Conservation (phyloP, 2,329 filamentous ascomycete genomes). For the Fulvia fulva region DNA sequence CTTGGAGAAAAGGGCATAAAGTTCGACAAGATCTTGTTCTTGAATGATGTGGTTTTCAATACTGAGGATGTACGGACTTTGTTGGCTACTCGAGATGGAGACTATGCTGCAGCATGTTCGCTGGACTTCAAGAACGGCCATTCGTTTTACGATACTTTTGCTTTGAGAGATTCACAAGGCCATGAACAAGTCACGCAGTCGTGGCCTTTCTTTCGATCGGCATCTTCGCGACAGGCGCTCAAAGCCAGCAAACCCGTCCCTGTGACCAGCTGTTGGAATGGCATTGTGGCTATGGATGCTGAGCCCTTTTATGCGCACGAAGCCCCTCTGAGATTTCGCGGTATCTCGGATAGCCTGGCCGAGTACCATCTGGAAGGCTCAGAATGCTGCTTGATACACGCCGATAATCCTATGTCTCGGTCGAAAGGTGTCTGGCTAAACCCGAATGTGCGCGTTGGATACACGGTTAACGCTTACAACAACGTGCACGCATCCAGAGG, state of each 20-base stretch:
- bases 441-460: slow-evolving; percentile 65
- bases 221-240: slow-evolving; percentile 52
- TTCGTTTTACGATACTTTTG: slow-evolving; percentile 60
- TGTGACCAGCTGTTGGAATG: slow-evolving; percentile 67
- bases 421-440: slow-evolving; percentile 62
- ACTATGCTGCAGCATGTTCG: slow-evolving; percentile 60
- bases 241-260: slow-evolving; percentile 52
- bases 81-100: slow-evolving; percentile 54
- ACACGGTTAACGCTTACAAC: slow-evolving; percentile 53
- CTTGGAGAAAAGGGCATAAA: slow-evolving; percentile 47
- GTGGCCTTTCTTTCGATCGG: slow-evolving; percentile 58
- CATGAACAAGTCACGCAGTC: slow-evolving; percentile 50
- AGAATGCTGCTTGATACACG: slow-evolving; percentile 74
- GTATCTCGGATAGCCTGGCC: slow-evolving; percentile 58
- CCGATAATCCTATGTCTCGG: slow-evolving; percentile 59
- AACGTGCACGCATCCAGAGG: slow-evolving; percentile 39
- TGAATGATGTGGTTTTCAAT: slow-evolving; percentile 62
- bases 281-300: slow-evolving; percentile 46
- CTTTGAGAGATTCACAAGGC: slow-evolving; percentile 53
- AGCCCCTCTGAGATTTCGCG: slow-evolving; percentile 57
- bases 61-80: slow-evolving; percentile 54
- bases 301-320: slow-evolving; percentile 49
- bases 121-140: slow-evolving; percentile 56
- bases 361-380: slow-evolving; percentile 65
- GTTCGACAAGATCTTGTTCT: slow-evolving; percentile 59